phyloP scores from a whole-genome alignment of 2,329 filamentous ascomycete genomes.

The Venturia carpophila region DNA sequence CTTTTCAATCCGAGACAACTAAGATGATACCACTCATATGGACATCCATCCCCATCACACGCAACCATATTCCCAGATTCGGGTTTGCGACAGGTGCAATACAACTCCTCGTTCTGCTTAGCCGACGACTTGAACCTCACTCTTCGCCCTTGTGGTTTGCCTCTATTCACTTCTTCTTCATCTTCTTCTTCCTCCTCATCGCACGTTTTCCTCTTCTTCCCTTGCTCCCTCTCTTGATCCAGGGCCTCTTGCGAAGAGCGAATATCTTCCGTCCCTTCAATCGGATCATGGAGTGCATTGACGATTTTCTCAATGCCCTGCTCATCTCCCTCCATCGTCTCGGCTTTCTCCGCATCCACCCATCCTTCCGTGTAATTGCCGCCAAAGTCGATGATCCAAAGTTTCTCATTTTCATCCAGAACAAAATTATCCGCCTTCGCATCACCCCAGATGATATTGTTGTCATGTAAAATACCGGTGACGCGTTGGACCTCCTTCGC shows the following conservation, averaged over 20 bases:
- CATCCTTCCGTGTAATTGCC: constrained; percentile 33
- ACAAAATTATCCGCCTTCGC: constrained; percentile 36
- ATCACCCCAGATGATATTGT: constrained; percentile 33
- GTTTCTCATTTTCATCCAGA: constrained; percentile 28
- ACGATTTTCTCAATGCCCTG: constrained; percentile 13
- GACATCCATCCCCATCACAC: constrained; percentile 65
- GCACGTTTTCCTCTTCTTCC: neutral
- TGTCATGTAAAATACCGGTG: constrained; percentile 26
- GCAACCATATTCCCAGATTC: constrained; percentile 61
- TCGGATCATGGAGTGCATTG: constrained; percentile 16
- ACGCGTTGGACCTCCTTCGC: constrained; percentile 19
- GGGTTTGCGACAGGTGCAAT: neutral
- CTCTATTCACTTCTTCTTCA: neutral
- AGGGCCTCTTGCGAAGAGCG: neutral
- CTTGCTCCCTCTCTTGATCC: neutral
- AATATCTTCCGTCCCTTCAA: constrained; percentile 1
- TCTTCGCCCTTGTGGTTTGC: neutral
- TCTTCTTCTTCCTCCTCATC: neutral
- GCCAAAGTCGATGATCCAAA: constrained; percentile 36
- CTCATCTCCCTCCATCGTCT: constrained; percentile 24
- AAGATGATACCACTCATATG: constrained; percentile 75
- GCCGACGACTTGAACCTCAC: neutral
- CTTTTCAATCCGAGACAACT: constrained; percentile 73
- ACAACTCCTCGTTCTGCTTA: neutral
- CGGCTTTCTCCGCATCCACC: constrained; percentile 30